Conservation (phyloP, 73 alveolate species). For the Paraurostyla sp. region DNA sequence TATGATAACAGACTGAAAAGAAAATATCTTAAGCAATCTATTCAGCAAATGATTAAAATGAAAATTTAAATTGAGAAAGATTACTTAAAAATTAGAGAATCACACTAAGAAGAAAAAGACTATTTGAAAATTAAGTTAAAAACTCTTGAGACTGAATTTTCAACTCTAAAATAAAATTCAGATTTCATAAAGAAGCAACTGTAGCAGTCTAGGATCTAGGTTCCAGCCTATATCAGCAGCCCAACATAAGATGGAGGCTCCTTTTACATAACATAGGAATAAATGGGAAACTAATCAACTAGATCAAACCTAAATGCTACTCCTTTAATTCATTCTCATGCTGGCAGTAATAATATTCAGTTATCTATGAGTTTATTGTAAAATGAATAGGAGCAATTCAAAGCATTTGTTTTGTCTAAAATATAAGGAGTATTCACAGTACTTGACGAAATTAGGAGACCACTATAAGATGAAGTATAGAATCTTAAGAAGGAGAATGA, state of each 20-base stretch:
- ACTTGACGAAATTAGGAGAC: background rate
- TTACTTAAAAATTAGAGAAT: background rate
- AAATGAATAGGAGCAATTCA: background rate
- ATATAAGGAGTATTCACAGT: background rate
- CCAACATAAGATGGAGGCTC: background rate
- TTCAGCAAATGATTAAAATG: background rate
- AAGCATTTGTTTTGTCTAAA: background rate
- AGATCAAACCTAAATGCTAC: background rate
- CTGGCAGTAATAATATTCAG: background rate
- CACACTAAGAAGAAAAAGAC: background rate
- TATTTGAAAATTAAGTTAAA: conserved; percentile 4
- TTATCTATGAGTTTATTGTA: background rate
- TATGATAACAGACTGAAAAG: conserved; percentile 10
- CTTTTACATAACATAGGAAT: background rate
- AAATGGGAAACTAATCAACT: background rate
- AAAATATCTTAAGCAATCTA: background rate
- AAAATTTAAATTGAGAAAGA: conserved; percentile 15
- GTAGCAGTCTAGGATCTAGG: background rate
- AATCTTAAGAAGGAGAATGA: conserved; percentile 28
- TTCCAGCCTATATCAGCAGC: too few species aligned
- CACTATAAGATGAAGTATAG: background rate
- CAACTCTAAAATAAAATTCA: background rate
- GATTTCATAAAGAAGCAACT: background rate
- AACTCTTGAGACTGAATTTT: conserved; percentile 6
- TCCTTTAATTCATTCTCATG: too few species aligned